Evolutionary conservation across 345 rosid genomes (phyloP), one percentile per base, ranked within the genome.

Genomic region (Linum trigynum): DNA sequence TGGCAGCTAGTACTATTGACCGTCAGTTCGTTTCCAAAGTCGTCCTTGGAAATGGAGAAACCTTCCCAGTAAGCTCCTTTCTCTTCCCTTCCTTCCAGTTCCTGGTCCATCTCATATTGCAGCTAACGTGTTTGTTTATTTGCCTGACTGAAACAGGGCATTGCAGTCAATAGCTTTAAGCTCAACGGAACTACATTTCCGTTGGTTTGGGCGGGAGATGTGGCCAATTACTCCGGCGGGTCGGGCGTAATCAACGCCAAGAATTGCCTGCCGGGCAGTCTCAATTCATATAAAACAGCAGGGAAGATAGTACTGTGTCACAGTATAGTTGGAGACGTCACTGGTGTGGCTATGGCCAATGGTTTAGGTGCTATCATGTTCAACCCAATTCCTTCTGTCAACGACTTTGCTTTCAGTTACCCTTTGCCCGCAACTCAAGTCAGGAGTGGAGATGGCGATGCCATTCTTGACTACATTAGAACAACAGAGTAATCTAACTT

Each of bases 141-240:
- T 41, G 45, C 45, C 45, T 41, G 45, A 41, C 1, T 16, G 14
- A 11, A 41, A 45, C 16, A 71, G 78, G 78, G 74, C 8, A 39
- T 68, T 14, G 71, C 77, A 43, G 53, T 74, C 7, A 74, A 71
- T 38, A 67, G 65, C 39, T 57, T 67, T n/a, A 62, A 70, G 16
- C 67, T 63, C 15, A 66, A 65, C 42, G 76, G 78, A 3, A 69
- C 59, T 9, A 12, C 65, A 50, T 63, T 64, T 48, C 79, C 74
- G 1, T 67, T 79, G 63, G 43, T 79, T 15, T 73, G 76, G 75
- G 80, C 75, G 59, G 80, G 82, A 61, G 68, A 73, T 65, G 83
- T 77, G 23, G 74, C 69, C 3, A 78, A 78, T 59, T 78, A 65
- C 65, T 74, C 78, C 1, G 67, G 72, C 15, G 78, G 78, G 7